phyloP scores from a whole-genome alignment of 441 rosid genomes.

The Omphalea diandra region DNA sequence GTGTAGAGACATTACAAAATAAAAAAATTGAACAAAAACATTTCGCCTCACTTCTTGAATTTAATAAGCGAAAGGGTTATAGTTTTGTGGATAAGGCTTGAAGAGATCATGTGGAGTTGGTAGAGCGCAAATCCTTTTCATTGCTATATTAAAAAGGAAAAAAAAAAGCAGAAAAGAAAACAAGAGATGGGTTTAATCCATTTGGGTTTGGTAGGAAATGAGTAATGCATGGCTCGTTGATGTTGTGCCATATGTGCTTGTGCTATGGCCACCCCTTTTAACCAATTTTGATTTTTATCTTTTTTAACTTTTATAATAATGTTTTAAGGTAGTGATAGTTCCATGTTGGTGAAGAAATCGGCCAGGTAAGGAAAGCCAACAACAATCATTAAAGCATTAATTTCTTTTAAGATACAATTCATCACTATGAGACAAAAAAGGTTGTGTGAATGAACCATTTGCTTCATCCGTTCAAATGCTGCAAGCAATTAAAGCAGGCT shows the following conservation, averaged over 20 bases:
- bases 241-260: neutral
- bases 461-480: slow-evolving; percentile 9
- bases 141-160: slow-evolving; percentile 34
- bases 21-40: neutral
- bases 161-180: neutral
- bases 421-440: slow-evolving; percentile 9
- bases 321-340: neutral
- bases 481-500: slow-evolving; percentile 6
- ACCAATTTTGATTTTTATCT: neutral
- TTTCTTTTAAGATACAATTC: slow-evolving; percentile 2
- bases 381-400: slow-evolving; percentile 10
- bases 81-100: slow-evolving; percentile 48
- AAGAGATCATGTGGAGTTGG: slow-evolving; percentile 49
- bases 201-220: slow-evolving; percentile 43
- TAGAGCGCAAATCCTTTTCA: slow-evolving; percentile 50
- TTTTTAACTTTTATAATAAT: neutral
- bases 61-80: slow-evolving; percentile 15
- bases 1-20: slow-evolving; percentile 31
- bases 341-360: slow-evolving; percentile 25
- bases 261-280: neutral
- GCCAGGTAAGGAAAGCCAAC: neutral
- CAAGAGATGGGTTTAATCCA: slow-evolving; percentile 12
- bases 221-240: slow-evolving; percentile 26
- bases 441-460: slow-evolving; percentile 2
- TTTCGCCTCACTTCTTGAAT: neutral